Percentiles rank a stretch among this genome's conserved stretches.
Conservation (phyloP, 352 stramenopile species). For the Thalassiosira exigua region DNA sequence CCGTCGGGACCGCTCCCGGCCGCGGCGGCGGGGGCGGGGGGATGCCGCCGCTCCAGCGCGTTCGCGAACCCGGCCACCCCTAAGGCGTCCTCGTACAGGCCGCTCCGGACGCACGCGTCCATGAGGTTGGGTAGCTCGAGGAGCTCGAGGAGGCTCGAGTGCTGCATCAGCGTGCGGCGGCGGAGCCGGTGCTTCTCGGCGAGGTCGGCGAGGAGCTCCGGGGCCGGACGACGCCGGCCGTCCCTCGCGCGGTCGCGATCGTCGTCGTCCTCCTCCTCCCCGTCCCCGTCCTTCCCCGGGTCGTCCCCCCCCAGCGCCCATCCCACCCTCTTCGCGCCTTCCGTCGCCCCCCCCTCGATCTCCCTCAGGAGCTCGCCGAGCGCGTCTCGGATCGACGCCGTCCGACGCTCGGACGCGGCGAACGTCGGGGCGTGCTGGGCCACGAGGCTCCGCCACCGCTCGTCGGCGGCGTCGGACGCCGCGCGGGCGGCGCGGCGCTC, state of each 20-base stretch:
- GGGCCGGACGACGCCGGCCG: background rate
- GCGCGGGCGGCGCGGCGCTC: constrained; percentile 73
- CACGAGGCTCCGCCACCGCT: constrained; percentile 74
- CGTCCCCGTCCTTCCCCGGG: constrained; percentile 43
- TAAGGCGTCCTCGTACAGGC: constrained; percentile 95
- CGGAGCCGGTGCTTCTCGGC: constrained; percentile 80
- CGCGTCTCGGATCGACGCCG: constrained; percentile 53
- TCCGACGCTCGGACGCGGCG: constrained; percentile 74
- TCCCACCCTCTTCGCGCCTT: constrained; percentile 57
- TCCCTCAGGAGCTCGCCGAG: constrained; percentile 65
- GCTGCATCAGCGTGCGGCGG: constrained; percentile 77
- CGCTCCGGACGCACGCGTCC: constrained; percentile 95
- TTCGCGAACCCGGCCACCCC: constrained; percentile 94
- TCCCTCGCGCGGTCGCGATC: constrained; percentile 7
- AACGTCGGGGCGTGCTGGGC: constrained; percentile 78
- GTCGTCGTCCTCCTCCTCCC: constrained; percentile 33
- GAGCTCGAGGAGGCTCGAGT: constrained; percentile 91
- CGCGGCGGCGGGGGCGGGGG: constrained; percentile 8
- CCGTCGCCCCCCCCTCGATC: constrained; percentile 31
- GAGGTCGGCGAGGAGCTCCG: constrained; percentile 61
- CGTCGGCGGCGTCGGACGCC: constrained; percentile 68
- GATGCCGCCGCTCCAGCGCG: constrained; percentile 85
- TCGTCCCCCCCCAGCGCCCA: constrained; percentile 52
- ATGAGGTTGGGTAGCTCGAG: constrained; percentile 97
- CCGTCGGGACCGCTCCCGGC: background rate